Conservation (phyloP, 1,139 yeast genomes). For the Yamadazyma songkhlaensis region DNA sequence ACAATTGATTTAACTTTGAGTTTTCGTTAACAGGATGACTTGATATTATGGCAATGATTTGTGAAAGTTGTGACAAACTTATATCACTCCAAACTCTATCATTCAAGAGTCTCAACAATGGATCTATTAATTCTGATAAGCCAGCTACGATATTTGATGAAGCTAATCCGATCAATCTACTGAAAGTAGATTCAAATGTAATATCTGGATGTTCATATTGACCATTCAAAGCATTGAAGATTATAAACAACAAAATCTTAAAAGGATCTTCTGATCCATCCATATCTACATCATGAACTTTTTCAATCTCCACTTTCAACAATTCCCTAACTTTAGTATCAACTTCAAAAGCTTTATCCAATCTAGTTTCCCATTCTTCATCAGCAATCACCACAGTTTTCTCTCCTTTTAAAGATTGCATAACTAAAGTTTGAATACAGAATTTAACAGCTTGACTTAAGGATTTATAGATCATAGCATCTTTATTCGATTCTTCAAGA, state of each 20-base stretch:
- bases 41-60: slow-evolving; percentile 53
- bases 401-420: slow-evolving; percentile 55
- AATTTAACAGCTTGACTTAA: slow-evolving; percentile 46
- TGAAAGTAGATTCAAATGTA: slow-evolving; percentile 27
- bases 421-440: slow-evolving; percentile 54
- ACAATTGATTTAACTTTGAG: slow-evolving; percentile 10
- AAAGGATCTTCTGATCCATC: slow-evolving; percentile 14
- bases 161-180: slow-evolving; percentile 35
- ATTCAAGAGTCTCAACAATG: slow-evolving; percentile 22
- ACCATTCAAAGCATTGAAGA: slow-evolving; percentile 28
- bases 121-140: slow-evolving; percentile 18
- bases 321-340: slow-evolving; percentile 51
- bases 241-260: slow-evolving; percentile 19
- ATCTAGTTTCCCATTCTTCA: slow-evolving; percentile 70
- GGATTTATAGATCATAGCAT: slow-evolving; percentile 26
- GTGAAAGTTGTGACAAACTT: slow-evolving; percentile 40
- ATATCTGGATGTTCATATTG: slow-evolving; percentile 20
- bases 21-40: slow-evolving; percentile 36
- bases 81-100: slow-evolving; percentile 29
- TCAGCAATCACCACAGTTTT: slow-evolving; percentile 62
- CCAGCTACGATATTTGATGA: slow-evolving; percentile 26
- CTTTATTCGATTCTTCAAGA: slow-evolving; percentile 16
- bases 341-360: slow-evolving; percentile 68
- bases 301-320: slow-evolving; percentile 26
- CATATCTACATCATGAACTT: slow-evolving; percentile 17